Percentiles rank a stretch among this genome's conserved stretches.
Conservation (phyloP, 768 basidiomycete genomes). For the Trametes coccinea region DNA sequence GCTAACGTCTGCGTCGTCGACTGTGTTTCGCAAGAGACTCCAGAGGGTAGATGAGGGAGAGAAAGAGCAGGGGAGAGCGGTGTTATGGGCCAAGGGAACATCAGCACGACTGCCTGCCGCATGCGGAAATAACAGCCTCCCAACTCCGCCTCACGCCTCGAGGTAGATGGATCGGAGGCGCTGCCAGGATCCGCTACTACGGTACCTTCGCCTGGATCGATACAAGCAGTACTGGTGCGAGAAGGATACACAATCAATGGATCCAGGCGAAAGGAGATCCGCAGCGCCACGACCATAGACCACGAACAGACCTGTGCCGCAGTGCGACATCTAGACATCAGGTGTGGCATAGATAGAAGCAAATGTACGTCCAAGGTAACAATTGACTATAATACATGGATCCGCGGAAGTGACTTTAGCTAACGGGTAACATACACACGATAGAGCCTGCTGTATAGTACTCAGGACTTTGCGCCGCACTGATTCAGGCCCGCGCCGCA, state of each 20-base stretch:
- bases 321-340: no score
- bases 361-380: background rate
- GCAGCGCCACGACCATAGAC: no score
- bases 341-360: background rate
- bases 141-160: conserved; percentile 5
- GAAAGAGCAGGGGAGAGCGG: background rate
- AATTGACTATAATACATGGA: conserved; percentile 12
- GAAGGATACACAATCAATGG: no score
- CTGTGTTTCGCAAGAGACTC: background rate
- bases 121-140: conserved; percentile 9
- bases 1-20: background rate
- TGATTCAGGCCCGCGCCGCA: conserved; percentile 82
- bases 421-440: conserved; percentile 12
- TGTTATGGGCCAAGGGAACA: conserved; percentile 11
- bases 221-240: no score
- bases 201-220: no score
- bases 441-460: background rate
- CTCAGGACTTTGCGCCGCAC: conserved; percentile 44
- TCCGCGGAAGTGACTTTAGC: background rate
- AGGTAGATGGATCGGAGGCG: no score
- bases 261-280: no score
- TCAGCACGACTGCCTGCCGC: conserved; percentile 8
- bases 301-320: no score
- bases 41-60: background rate
- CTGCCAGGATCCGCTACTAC: no score